Evolutionary conservation across 257 asterid genomes (phyloP).

Genomic region (Phtheirospermum japonicum): DNA sequence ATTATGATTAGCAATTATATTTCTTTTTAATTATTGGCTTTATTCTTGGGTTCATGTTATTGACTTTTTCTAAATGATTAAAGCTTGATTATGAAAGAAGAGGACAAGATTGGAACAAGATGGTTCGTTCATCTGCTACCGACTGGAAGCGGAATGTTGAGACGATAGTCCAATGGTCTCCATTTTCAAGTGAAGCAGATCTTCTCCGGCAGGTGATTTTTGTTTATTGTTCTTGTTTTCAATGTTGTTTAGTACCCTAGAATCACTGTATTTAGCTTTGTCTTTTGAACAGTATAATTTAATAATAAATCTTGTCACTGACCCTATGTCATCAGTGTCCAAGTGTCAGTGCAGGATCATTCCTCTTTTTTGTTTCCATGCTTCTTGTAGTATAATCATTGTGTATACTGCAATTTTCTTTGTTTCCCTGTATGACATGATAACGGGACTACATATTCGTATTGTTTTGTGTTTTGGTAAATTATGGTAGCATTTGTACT

Average conservation of each 20-base stretch:
- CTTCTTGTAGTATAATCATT: background rate
- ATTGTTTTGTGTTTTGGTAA: background rate
- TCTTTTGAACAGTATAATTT: conserved; percentile 11
- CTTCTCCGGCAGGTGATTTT: conserved; percentile 75
- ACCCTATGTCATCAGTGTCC: background rate
- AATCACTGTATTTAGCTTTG: background rate
- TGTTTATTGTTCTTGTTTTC: conserved; percentile 13
- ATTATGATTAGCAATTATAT: background rate
- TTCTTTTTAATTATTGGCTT: conserved; percentile 10
- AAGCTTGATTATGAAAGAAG: conserved; percentile 62
- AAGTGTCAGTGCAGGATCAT: background rate
- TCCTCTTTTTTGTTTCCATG: conserved; percentile 8
- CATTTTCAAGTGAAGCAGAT: conserved; percentile 79
- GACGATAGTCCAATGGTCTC: conserved; percentile 86
- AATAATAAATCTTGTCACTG: background rate
- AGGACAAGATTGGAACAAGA: conserved; percentile 42
- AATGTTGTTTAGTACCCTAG: background rate
- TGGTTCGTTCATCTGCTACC: conserved; percentile 40
- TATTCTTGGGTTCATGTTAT: conserved; percentile 21
- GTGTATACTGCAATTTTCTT: background rate
- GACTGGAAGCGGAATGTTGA: conserved; percentile 69
- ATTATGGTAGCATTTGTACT: conserved; percentile 7
- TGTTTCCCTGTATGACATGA: background rate
- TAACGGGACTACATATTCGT: background rate
- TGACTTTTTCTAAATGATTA: conserved; percentile 26